Evolutionary conservation across 495 filamentous ascomycete species (phyloP).

Genomic region (Chaetomidium leptoderma): DNA sequence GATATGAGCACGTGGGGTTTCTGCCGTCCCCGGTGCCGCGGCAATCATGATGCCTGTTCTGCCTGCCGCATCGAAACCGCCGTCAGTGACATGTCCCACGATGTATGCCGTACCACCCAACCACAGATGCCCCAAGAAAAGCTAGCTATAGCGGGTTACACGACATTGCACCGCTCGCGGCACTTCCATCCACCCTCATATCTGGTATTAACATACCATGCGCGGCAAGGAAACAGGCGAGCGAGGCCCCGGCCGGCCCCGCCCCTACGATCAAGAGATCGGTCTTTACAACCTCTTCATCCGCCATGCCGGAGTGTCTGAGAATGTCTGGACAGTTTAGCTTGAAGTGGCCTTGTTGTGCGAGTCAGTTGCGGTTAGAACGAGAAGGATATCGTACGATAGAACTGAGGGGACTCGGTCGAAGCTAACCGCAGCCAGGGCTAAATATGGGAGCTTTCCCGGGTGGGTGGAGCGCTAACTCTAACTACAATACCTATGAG

Average conservation of each 20-base stretch:
- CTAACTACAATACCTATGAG: too few relatives aligned
- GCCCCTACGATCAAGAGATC: slow-evolving; percentile 53
- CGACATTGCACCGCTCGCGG: not conserved
- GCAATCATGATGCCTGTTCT: slow-evolving; percentile 48
- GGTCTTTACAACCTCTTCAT: slow-evolving; percentile 37
- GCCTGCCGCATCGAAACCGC: slow-evolving; percentile 24
- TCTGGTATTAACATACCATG: slow-evolving; percentile 47
- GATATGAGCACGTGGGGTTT: slow-evolving; percentile 54
- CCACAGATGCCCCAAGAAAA: too few relatives aligned
- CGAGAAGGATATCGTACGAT: too few relatives aligned
- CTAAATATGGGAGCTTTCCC: too few relatives aligned
- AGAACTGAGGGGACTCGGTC: too few relatives aligned
- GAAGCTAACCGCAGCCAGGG: too few relatives aligned
- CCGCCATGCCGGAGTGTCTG: not conserved
- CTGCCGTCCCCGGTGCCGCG: slow-evolving; percentile 43
- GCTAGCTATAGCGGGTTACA: not conserved
- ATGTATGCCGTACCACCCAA: too few relatives aligned
- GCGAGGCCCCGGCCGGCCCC: slow-evolving; percentile 51
- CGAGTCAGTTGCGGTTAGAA: too few relatives aligned
- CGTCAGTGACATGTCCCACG: not conserved
- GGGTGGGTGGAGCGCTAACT: too few relatives aligned
- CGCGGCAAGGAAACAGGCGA: slow-evolving; percentile 52
- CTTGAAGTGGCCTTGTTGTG: too few relatives aligned
- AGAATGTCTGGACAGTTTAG: not conserved
- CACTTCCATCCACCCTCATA: not conserved